Evolutionary conservation across 192 early-diverging fungal species (phyloP).

Genomic region (Podila verticillata): DNA sequence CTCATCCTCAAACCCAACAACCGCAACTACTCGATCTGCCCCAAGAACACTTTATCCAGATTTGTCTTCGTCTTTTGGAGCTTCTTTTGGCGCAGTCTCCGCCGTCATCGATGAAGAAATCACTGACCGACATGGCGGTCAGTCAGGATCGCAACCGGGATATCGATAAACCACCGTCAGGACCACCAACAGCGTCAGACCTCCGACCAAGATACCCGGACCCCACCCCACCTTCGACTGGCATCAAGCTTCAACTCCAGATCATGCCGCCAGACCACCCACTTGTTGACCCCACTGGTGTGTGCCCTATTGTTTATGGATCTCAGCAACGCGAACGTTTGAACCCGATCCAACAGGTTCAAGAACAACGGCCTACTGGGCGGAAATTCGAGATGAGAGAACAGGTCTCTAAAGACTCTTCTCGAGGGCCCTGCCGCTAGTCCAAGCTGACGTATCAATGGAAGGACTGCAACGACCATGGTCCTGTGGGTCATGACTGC

Average conservation of each 20-base stretch:
- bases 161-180: conserved; percentile 47
- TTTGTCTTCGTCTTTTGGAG: conserved; percentile 40
- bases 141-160: conserved; percentile 46
- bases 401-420: neutral
- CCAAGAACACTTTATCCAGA: conserved; percentile 35
- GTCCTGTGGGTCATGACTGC: conserved; percentile 18
- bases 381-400: conserved; percentile 24
- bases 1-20: conserved; percentile 5
- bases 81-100: conserved; percentile 40
- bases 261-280: conserved; percentile 51
- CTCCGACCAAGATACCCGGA: neutral
- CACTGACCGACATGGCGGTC: conserved; percentile 44
- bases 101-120: conserved; percentile 37
- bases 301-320: conserved; percentile 47
- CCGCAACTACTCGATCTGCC: neutral
- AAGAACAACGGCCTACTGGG: neutral
- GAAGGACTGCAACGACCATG: conserved; percentile 29
- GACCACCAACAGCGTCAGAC: conserved; percentile 33
- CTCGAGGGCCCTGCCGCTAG: conserved; percentile 18
- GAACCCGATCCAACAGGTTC: neutral
- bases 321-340: conserved; percentile 29
- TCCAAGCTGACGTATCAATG: conserved; percentile 35
- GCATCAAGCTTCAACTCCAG: conserved; percentile 35
- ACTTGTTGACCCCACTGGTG: conserved; percentile 23
- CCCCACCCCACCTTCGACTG: neutral